Percentiles rank a stretch among this genome's conserved stretches.
These are phyloP conservation scores for Nicotiana benthamiana DNA, from an alignment of 257 asterid species.

Conservation along the genomic window DNA sequence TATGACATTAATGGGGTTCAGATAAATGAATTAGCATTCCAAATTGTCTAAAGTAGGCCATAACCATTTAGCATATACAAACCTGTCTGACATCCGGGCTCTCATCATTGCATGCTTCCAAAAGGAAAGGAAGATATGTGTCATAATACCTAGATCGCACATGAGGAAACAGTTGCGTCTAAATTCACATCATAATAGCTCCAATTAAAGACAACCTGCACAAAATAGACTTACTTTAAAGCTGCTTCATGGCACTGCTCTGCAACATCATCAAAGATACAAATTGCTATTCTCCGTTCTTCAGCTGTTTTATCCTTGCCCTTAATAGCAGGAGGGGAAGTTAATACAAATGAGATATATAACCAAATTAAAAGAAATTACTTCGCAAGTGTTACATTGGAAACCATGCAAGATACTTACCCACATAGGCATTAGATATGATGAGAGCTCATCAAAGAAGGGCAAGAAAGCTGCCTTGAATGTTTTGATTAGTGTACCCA, in stretches of 20 bases:
- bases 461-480: constrained; percentile 89
- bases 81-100: constrained; percentile 96
- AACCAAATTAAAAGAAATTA: neutral
- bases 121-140: constrained; percentile 82
- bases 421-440: constrained; percentile 98
- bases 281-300: constrained; percentile 96
- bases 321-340: constrained; percentile 28
- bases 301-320: constrained; percentile 94
- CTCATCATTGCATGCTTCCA: constrained; percentile 97
- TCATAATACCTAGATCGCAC: constrained; percentile 66
- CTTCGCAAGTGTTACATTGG: neutral
- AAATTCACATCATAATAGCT: constrained; percentile 1
- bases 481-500: constrained; percentile 89
- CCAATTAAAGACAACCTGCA: constrained; percentile 7
- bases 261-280: constrained; percentile 97
- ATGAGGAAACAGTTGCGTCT: constrained; percentile 4
- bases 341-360: neutral
- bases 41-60: neutral
- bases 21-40: constrained; percentile 6
- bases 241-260: constrained; percentile 95
- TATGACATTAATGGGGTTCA: constrained; percentile 14
- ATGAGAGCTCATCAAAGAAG: constrained; percentile 81
- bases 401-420: constrained; percentile 36
- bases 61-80: neutral
- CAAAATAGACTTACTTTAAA: constrained; percentile 42